A percentile compares a stretch with the other conserved stretches of the same genome.
Conservation (phyloP, 2,329 filamentous ascomycete genomes). For the Aspergillus sp. region DNA sequence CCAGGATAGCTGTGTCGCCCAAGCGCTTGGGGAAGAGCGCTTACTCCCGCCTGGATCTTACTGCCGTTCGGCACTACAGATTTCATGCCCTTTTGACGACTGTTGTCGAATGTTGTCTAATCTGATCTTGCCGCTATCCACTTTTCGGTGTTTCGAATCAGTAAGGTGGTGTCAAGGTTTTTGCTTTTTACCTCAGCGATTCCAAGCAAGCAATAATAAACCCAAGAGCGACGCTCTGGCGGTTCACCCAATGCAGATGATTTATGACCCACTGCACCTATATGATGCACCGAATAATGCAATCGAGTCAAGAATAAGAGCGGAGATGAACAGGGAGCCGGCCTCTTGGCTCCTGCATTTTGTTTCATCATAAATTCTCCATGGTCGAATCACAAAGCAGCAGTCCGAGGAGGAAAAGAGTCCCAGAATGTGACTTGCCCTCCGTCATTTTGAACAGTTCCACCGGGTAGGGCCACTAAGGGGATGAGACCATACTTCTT, state of each 20-base stretch:
- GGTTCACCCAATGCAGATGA: conserved; percentile 15
- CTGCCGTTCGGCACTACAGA: neutral
- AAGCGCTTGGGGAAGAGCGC: neutral
- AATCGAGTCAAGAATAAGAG: conserved; percentile 6
- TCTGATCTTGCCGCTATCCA: conserved; percentile 6
- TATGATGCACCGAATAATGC: conserved; percentile 11
- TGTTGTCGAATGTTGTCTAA: neutral
- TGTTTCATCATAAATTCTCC: conserved; percentile 13
- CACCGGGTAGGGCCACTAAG: conserved; percentile 26
- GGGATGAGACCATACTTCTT: conserved; percentile 16
- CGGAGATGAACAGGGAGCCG: conserved; percentile 14
- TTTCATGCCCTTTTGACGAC: neutral
- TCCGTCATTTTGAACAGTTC: conserved; percentile 17
- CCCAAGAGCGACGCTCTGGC: conserved; percentile 9
- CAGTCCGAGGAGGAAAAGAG: conserved; percentile 6
- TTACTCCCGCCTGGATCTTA: neutral
- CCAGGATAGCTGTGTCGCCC: neutral
- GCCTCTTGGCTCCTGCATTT: conserved; percentile 10
- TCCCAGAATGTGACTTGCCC: conserved; percentile 8
- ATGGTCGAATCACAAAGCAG: conserved; percentile 2
- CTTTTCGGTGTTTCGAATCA: conserved; percentile 1
- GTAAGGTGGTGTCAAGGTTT: neutral
- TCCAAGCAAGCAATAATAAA: neutral
- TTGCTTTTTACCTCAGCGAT: neutral
- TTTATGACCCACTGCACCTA: neutral